Evolutionary conservation across 2,329 filamentous ascomycete genomes (phyloP).

Genomic region (Colletotrichum endophyticum): DNA sequence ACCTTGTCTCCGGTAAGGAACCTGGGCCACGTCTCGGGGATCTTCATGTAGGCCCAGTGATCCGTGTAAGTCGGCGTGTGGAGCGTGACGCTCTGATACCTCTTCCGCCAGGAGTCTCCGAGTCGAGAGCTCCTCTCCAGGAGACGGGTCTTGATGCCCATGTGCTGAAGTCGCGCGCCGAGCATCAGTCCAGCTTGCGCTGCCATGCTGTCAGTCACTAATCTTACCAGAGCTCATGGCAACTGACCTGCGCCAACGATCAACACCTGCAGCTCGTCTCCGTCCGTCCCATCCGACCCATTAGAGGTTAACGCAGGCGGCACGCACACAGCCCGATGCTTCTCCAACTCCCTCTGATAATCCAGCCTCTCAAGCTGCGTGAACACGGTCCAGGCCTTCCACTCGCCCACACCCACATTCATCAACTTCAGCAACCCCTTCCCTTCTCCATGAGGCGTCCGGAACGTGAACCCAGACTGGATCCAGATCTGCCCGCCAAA

Average conservation of each 20-base stretch:
- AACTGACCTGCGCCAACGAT: conserved; percentile 42
- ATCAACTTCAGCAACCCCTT: conserved; percentile 25
- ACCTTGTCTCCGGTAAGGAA: conserved; percentile 51
- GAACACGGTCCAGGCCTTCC: conserved; percentile 29
- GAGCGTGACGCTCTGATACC: conserved; percentile 40
- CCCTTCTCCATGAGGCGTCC: conserved; percentile 22
- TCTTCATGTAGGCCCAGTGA: conserved; percentile 28
- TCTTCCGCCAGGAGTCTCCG: conserved; percentile 54
- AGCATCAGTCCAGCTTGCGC: conserved; percentile 47
- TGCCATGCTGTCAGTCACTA: conserved; percentile 16
- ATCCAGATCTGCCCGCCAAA: conserved; percentile 20
- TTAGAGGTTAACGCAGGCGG: not conserved
- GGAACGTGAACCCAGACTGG: conserved; percentile 23
- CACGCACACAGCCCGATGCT: not conserved
- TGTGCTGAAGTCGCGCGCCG: conserved; percentile 32
- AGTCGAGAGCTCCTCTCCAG: conserved; percentile 48
- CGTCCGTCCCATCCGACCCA: conserved; percentile 28
- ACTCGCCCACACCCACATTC: conserved; percentile 14
- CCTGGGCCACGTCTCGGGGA: conserved; percentile 26
- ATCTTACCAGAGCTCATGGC: not conserved
- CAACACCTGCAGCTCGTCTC: conserved; percentile 33
- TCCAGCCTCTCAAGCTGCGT: conserved; percentile 29
- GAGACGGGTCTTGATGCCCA: conserved; percentile 37
- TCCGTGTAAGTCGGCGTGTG: conserved; percentile 28
- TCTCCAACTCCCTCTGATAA: conserved; percentile 14